Evolutionary conservation across 371 early-diverging fungal species (phyloP).

Genomic region (Batkoa obscura): DNA sequence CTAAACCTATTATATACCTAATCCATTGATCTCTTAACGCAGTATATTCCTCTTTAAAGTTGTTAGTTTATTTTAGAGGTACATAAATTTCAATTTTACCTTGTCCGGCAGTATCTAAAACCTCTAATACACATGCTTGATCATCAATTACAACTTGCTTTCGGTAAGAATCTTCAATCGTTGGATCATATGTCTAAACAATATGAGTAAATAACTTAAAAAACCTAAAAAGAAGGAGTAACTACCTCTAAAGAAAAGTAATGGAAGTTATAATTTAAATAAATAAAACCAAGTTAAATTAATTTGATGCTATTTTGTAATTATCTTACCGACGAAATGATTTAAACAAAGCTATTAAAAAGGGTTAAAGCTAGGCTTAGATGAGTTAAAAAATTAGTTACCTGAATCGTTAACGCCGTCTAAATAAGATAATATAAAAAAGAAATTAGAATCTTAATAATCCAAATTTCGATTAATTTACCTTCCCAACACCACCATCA

Average conservation of each 20-base stretch:
- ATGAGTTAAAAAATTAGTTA: not conserved
- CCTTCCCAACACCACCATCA: conserved; percentile 14
- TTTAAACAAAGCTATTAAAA: conserved; percentile 10
- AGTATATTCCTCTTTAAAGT: conserved; percentile 43
- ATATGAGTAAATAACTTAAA: not conserved
- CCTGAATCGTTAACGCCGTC: conserved; percentile 12
- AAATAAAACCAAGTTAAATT: not conserved
- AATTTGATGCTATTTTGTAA: not conserved
- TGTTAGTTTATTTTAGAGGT: conserved; percentile 25
- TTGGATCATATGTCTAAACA: conserved; percentile 79
- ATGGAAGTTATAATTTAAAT: not conserved
- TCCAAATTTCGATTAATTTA: not conserved
- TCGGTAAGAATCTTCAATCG: conserved; percentile 89
- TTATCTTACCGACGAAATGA: conserved; percentile 12
- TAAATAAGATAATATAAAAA: not conserved
- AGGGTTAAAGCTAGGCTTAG: not conserved
- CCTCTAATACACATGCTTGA: conserved; percentile 78
- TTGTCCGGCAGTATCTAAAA: conserved; percentile 90
- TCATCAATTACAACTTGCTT: conserved; percentile 96
- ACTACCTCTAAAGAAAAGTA: not conserved
- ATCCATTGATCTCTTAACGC: conserved; percentile 90
- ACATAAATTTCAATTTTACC: conserved; percentile 30
- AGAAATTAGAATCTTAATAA: not conserved
- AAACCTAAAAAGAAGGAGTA: not conserved
- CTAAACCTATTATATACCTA: conserved; percentile 22